Conservation (phyloP, 768 basidiomycete genomes). For the Lentinula edodes region DNA sequence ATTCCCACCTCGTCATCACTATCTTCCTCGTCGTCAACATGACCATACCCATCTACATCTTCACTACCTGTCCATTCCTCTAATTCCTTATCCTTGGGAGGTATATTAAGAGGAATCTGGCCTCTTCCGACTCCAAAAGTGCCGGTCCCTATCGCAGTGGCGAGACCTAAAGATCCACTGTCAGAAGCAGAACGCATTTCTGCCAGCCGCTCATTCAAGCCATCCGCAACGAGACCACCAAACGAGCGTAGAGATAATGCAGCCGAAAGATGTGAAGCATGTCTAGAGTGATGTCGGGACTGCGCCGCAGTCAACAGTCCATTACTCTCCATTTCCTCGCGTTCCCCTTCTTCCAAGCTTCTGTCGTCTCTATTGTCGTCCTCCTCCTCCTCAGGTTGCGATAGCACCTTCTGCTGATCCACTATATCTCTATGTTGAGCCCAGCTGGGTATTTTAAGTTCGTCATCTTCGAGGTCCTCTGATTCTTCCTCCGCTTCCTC, state of each 20-base stretch:
- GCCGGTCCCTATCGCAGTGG: not conserved
- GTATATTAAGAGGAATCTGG: slow-evolving; percentile 17
- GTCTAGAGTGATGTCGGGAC: slow-evolving; percentile 59
- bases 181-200: slow-evolving; percentile 11
- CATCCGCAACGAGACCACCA: slow-evolving; percentile 41
- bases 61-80: slow-evolving; percentile 86
- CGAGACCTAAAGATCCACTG: not conserved
- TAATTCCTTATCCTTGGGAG: slow-evolving; percentile 21
- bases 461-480: slow-evolving; percentile 36
- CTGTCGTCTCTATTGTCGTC: slow-evolving; percentile 23
- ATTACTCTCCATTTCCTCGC: slow-evolving; percentile 29
- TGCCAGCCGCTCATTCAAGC: slow-evolving; percentile 12
- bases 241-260: slow-evolving; percentile 62
- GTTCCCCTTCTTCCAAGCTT: slow-evolving; percentile 30
- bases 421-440: slow-evolving; percentile 17
- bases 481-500: slow-evolving; percentile 47
- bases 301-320: slow-evolving; percentile 41
- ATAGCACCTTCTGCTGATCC: slow-evolving; percentile 12
- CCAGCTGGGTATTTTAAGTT: slow-evolving; percentile 18
- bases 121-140: slow-evolving; percentile 16
- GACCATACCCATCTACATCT: slow-evolving; percentile 42
- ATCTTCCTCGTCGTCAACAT: slow-evolving; percentile 23
- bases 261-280: slow-evolving; percentile 62
- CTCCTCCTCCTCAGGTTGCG: not conserved
- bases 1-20: slow-evolving; percentile 66